Evolutionary conservation across 345 rosid genomes (phyloP), one percentile per base, ranked within the genome.

Genomic region (Salix viminalis): DNA sequence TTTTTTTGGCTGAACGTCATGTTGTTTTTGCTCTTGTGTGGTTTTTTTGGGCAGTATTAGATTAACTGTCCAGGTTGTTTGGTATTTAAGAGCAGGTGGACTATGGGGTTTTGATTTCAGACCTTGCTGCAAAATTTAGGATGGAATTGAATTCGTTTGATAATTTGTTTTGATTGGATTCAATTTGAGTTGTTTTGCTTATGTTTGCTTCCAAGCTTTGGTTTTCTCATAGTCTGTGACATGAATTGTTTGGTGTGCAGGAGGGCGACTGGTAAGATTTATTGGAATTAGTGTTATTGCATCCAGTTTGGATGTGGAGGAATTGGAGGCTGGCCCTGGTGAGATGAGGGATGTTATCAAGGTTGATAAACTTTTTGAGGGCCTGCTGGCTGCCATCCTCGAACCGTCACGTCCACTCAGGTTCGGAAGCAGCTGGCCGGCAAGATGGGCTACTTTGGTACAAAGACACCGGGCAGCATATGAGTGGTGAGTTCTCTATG

Each of bases 261-360:
- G 46, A 77, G 24, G 46, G 73, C 37, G 46, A 68, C 42, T 73
- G 82, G 62, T 46, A 75, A 78, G 74, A 54, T 70, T 80, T 62
- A 48, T 76, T 46, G 65, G 56, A 46, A 32, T 62, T 46, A 73
- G 69, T 36, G 48, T 48, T 76, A 62, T 65, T 83, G 85, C 87
- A 83, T 86, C 87, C 86, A 70, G 54, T 79, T 86, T 82, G 83
- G 89, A 86, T 84, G 89, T 83, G 82, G 85, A 80, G 84, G 81
- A 79, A 75, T 75, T 71, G 85, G 83, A 83, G 83, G 89, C 84
- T 86, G 83, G 61, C 50, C 65, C 70, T 4, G 83, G 54, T 77
- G 84, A 82, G 79, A 82, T 82, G 84, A 82, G 84, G 84, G 81
- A 82, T 81, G 84, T 73, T 81, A 81, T 77, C 84, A 74, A 74